These are phyloP conservation scores for Arthrobotrys conoides DNA, from an alignment of 2,329 filamentous ascomycete species.

Conservation along the genomic window DNA sequence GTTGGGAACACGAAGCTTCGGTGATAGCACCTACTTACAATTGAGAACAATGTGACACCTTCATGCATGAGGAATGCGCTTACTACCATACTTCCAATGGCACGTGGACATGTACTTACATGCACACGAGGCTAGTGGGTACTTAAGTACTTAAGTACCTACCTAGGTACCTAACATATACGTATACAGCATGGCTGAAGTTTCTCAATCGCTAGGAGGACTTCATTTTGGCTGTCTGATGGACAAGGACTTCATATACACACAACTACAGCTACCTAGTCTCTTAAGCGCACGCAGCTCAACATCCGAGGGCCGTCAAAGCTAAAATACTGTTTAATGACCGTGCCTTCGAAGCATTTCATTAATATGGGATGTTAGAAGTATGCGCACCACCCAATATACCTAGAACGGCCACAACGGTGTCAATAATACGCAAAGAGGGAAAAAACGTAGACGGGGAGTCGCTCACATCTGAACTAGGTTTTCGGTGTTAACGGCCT, in stretches of 20 bases:
- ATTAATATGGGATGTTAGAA: slow-evolving; percentile 68
- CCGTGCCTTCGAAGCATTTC: not conserved
- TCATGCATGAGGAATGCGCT: slow-evolving; percentile 18
- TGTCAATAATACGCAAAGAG: slow-evolving; percentile 13
- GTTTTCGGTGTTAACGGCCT: slow-evolving; percentile 84
- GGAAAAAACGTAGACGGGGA: not conserved
- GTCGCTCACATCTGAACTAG: slow-evolving; percentile 84
- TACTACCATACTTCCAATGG: not conserved
- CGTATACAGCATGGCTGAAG: too few species aligned
- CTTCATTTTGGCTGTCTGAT: too few species aligned
- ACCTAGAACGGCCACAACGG: slow-evolving; percentile 18
- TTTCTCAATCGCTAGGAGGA: too few species aligned
- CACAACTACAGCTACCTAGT: too few species aligned
- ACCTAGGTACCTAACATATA: not conserved
- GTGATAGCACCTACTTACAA: not conserved
- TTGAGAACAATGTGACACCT: slow-evolving; percentile 8
- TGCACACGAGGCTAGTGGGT: too few species aligned
- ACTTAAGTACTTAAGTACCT: not conserved
- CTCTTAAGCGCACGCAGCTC: too few species aligned
- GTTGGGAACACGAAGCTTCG: slow-evolving; percentile 4
- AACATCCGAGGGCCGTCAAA: not conserved
- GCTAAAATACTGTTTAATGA: not conserved
- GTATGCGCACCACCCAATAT: slow-evolving; percentile 88
- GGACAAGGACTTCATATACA: too few species aligned
- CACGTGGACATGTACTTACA: slow-evolving; percentile 7